A percentile compares a stretch with the other conserved stretches of the same genome.
Conservation (phyloP, 1,284 basidiomycete species). For the Cutaneotrichosporon dermatis region DNA sequence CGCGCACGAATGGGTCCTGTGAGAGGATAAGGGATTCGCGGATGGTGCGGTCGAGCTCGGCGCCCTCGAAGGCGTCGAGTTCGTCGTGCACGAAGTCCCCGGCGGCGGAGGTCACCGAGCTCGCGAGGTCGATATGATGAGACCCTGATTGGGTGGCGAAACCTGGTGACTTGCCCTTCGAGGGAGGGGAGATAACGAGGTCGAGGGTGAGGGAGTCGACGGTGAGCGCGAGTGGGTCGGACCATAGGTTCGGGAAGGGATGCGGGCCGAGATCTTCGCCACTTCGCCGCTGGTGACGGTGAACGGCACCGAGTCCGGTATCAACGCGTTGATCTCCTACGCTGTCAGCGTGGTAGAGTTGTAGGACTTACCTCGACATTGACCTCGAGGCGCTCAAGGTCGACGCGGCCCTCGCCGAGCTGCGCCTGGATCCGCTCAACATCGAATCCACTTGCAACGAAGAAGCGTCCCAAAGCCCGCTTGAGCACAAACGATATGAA, state of each 20-base stretch:
- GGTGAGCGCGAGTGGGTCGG: conserved; percentile 36
- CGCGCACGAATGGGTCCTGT: conserved; percentile 33
- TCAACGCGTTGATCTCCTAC: conserved; percentile 73
- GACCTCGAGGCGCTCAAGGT: conserved; percentile 76
- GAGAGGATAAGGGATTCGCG: conserved; percentile 37
- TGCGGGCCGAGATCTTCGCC: conserved; percentile 64
- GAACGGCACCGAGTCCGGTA: conserved; percentile 63
- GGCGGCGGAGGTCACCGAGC: conserved; percentile 72
- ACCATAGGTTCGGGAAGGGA: conserved; percentile 47
- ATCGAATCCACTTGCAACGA: conserved; percentile 83
- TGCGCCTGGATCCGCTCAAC: conserved; percentile 83
- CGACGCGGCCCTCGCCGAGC: conserved; percentile 79
- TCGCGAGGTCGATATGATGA: conserved; percentile 57
- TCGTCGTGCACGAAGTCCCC: conserved; percentile 81
- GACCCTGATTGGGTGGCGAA: not conserved
- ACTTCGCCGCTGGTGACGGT: conserved; percentile 66
- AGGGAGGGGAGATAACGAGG: conserved; percentile 58
- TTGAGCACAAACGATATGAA: conserved; percentile 86
- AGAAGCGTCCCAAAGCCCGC: conserved; percentile 74
- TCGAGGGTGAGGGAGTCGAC: conserved; percentile 66
- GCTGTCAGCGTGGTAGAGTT: not conserved
- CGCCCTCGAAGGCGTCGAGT: conserved; percentile 65
- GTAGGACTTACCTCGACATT: conserved; percentile 59
- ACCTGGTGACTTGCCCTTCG: not conserved
- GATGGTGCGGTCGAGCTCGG: conserved; percentile 65